These are phyloP conservation scores for Pythium coloratum DNA, from an alignment of 352 stramenopile species.

Conservation along the genomic window DNA sequence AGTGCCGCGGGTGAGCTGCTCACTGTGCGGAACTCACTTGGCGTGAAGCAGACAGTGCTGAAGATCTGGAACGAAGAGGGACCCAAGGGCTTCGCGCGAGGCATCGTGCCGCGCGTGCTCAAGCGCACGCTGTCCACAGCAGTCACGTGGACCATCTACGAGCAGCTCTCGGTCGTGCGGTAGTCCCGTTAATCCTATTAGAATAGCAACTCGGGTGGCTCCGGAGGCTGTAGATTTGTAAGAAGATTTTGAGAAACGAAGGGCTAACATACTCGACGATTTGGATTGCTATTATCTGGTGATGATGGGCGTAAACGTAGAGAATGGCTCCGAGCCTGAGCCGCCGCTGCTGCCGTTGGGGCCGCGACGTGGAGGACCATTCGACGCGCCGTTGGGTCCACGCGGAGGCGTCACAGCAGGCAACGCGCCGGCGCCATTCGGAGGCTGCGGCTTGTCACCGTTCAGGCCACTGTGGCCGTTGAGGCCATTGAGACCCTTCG, in stretches of 20 bases:
- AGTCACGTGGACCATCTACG: slow-evolving; percentile 99
- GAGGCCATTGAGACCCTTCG: slow-evolving; percentile 27
- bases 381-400: slow-evolving; percentile 25
- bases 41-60: slow-evolving; percentile 58
- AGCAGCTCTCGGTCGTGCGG: slow-evolving; percentile 76
- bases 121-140: slow-evolving; percentile 98
- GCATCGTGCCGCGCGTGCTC: slow-evolving; percentile 92
- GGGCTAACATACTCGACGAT: background rate
- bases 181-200: slow-evolving; percentile 27
- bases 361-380: slow-evolving; percentile 25
- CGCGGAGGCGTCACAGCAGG: slow-evolving; percentile 3
- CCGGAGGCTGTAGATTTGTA: slow-evolving; percentile 4
- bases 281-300: slow-evolving; percentile 47
- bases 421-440: slow-evolving; percentile 30
- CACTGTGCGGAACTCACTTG: slow-evolving; percentile 57
- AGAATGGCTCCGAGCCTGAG: slow-evolving; percentile 58
- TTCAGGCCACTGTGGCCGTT: slow-evolving; percentile 18
- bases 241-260: background rate
- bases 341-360: slow-evolving; percentile 8
- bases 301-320: slow-evolving; percentile 86
- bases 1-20: slow-evolving; percentile 29
- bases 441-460: background rate
- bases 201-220: background rate
- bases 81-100: slow-evolving; percentile 90
- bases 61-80: slow-evolving; percentile 94